Evolutionary conservation across 1,284 basidiomycete species (phyloP).

Genomic region (Heterobasidion annosum): DNA sequence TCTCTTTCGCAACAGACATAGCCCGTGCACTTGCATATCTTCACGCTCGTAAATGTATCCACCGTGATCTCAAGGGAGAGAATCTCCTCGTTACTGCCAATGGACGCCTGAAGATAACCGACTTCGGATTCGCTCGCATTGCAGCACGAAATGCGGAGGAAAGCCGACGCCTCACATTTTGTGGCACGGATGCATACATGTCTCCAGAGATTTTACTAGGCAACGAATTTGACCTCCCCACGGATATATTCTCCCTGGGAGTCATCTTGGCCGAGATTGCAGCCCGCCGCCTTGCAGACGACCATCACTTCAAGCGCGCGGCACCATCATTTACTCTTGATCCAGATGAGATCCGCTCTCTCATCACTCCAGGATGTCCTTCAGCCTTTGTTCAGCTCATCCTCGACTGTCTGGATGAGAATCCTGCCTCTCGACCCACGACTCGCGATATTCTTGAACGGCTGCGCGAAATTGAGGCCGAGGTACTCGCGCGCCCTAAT

Average conservation of each 20-base stretch:
- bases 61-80: slow-evolving; percentile 92
- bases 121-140: slow-evolving; percentile 94
- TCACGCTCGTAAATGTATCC: slow-evolving; percentile 85
- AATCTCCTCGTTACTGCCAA: slow-evolving; percentile 94
- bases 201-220: slow-evolving; percentile 92
- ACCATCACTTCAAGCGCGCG: slow-evolving; percentile 69
- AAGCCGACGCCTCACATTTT: slow-evolving; percentile 87
- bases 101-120: slow-evolving; percentile 91
- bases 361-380: slow-evolving; percentile 75
- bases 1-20: slow-evolving; percentile 93
- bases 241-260: slow-evolving; percentile 91
- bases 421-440: slow-evolving; percentile 65
- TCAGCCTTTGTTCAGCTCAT: slow-evolving; percentile 69
- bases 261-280: slow-evolving; percentile 93
- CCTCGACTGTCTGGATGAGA: slow-evolving; percentile 69
- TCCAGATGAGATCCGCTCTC: slow-evolving; percentile 57
- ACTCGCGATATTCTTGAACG: slow-evolving; percentile 72
- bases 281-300: slow-evolving; percentile 78
- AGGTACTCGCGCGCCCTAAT: slow-evolving; percentile 61
- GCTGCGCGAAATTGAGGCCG: slow-evolving; percentile 72
- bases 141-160: slow-evolving; percentile 89
- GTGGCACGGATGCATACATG: slow-evolving; percentile 93
- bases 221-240: slow-evolving; percentile 85
- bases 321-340: slow-evolving; percentile 80
- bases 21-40: slow-evolving; percentile 93